Base-by-base conservation (phyloP, 768 basidiomycete species). In the Amanita rubescens region DNA sequence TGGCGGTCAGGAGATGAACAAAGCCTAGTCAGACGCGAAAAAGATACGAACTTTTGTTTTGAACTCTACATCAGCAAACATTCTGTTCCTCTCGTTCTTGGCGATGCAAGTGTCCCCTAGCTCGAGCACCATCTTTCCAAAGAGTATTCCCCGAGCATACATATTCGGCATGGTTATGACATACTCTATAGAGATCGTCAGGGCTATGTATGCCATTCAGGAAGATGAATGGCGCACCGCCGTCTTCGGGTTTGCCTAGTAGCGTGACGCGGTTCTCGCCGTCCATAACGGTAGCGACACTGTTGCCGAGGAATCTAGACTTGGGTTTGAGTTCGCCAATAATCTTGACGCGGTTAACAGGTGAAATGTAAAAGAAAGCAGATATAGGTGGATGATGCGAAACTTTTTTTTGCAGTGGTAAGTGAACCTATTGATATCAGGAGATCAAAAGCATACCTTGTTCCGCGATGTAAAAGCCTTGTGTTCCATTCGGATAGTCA, bases 81-180 rank as follows among this genome's bases (percentile, higher is more conserved):
- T 66, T 17, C 82, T 82, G 41, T 82, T 81, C 61, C 82, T 82
- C 62, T 89, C 85, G 71, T 93, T 94, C 73, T 82, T 84, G 54
- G 92, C 91, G 7, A 74, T 78, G 60, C 91, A 93, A 32, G 81
- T 79, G 68, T 98, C 96, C 4, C 95, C 94, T 19, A 99, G 75
- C 71, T 99, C 96, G 49, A 95, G 75, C 24, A 97, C 87, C 94
- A 99, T 95, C 77, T 90, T 91, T 9, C 88, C 89, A 67, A 89
- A 92, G 39, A 91, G 70, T 59, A 91, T 90, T 7, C 90, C 90
- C 34, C 90, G 78, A 44, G 87, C 90, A 64, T 91, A 95, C 87
- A 97, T 96, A 74, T 97, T 98, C 27, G 96, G 96, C 94, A 99
- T 96, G 55, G 90, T 85, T 60, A 93, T 82, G 55, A 87, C 77